Evolutionary conservation across 768 basidiomycete species (phyloP), one percentile per base, ranked within the genome.

Genomic region (Serendipita sp.): DNA sequence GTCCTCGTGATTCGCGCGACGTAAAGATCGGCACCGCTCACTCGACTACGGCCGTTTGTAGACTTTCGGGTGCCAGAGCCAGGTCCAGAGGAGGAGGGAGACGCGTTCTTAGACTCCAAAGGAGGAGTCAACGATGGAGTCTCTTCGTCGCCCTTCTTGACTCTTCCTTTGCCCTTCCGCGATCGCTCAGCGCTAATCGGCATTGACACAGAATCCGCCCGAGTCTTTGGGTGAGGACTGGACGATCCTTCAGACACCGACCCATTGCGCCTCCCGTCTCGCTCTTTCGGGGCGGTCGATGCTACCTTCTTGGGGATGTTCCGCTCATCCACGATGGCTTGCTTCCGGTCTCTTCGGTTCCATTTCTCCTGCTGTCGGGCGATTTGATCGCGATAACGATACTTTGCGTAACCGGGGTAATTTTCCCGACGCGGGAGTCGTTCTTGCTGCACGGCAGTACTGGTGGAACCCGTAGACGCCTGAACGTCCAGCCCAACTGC

Each of bases 11-110:
- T 71, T 14, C 81, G 75, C 17, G 75, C 79, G 42, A 82, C 80
- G 60, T 81, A 82, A 26, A 82, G 68, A 68, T 82, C 81, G 38
- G 79, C 77, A 1, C 81, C 81, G 60, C 79, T 79, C 44, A 78
- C 73, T 61, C 72, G 73, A 3, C 76, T 28, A 3, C 53, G 53
- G n/a, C 22, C 53, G n/a, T 31, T 22, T 4, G 53, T 58, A n/a
- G 66, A 63, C 76, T 75, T 13, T 76, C 70, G 42, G 75, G 69
- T 14, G 76, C 71, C 26, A 69, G 68, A 62, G 70, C 68, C 45
- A 50, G 31, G 33, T 2, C 13, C 34, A 30, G 17, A 9, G 26
- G 50, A 11, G 26, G 50, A 53, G n/a, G 13, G 17, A 14, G 22
- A 13, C 2, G 4, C 20, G 13, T 31, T 13, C 30, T 30, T 1